Evolutionary conservation across 139 green algal genomes (phyloP).

Genomic region (Deuterostichococcus epilithicus): DNA sequence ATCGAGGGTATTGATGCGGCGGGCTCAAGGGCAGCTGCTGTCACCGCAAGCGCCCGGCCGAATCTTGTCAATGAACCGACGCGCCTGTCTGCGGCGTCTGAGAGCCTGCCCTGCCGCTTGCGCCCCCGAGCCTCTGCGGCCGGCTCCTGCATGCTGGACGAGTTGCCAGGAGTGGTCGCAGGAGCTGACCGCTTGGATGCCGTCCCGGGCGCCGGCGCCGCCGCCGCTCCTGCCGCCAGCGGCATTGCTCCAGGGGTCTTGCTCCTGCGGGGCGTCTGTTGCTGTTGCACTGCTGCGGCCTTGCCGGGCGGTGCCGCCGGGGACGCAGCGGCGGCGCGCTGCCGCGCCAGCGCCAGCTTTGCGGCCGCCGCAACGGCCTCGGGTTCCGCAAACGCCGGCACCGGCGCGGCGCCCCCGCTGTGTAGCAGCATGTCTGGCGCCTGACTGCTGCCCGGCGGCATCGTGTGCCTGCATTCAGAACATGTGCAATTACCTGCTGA

Average conservation of each 20-base stretch:
- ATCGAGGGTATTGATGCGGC: too few relatives aligned
- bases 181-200: slow-evolving; percentile 19
- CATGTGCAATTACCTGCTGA: not conserved
- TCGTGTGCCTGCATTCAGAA: not conserved
- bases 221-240: not conserved
- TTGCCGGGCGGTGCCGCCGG: not conserved
- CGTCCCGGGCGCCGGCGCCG: slow-evolving; percentile 2
- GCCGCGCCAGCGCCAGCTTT: slow-evolving; percentile 23
- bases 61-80: too few relatives aligned
- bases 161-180: not conserved
- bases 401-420: not conserved
- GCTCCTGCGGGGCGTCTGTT: too few relatives aligned
- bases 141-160: not conserved
- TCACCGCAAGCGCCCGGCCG: too few relatives aligned
- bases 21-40: too few relatives aligned
- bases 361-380: slow-evolving; percentile 51
- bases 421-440: slow-evolving; percentile 5
- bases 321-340: slow-evolving; percentile 14
- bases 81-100: not conserved
- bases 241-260: not conserved
- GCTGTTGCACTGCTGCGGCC: not conserved
- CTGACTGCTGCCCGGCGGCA: not conserved
- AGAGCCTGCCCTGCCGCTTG: not conserved
- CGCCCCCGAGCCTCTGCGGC: not conserved
- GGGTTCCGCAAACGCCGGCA: slow-evolving; percentile 38